phyloP scores from a whole-genome alignment of 306 rosid genomes.

The Adenanthera pavonina region DNA sequence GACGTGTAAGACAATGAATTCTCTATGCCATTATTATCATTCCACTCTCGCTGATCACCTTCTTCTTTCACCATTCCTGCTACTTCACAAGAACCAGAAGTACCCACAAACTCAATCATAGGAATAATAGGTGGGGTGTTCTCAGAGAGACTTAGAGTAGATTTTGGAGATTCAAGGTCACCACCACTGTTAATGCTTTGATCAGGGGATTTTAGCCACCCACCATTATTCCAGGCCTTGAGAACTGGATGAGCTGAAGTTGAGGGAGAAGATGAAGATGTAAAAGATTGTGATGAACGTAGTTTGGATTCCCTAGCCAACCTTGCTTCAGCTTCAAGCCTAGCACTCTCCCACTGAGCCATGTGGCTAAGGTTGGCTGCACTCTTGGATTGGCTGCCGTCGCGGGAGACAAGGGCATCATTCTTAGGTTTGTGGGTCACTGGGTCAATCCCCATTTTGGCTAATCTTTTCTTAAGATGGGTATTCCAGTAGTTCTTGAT shows the following conservation, averaged over 20 bases:
- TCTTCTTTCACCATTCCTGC: slow-evolving; percentile 49
- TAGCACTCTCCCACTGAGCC: slow-evolving; percentile 99
- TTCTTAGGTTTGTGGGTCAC: slow-evolving; percentile 89
- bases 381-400: slow-evolving; percentile 62
- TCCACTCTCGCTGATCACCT: slow-evolving; percentile 54
- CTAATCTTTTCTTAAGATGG: slow-evolving; percentile 75
- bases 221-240: slow-evolving; percentile 42
- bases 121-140: slow-evolving; percentile 41
- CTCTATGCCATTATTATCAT: slow-evolving; percentile 47
- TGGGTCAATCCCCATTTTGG: slow-evolving; percentile 92
- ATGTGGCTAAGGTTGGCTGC: slow-evolving; percentile 87
- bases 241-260: slow-evolving; percentile 39
- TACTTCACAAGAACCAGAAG: slow-evolving; percentile 51
- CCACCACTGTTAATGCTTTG: slow-evolving; percentile 13
- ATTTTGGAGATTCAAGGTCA: slow-evolving; percentile 66
- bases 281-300: slow-evolving; percentile 40
- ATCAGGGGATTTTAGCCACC: slow-evolving; percentile 39
- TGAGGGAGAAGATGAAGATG: slow-evolving; percentile 43
- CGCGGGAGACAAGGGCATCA: slow-evolving; percentile 58
- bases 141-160: slow-evolving; percentile 64
- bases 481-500: slow-evolving; percentile 19
- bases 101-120: slow-evolving; percentile 69
- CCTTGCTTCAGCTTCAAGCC: slow-evolving; percentile 96
- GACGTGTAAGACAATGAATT: slow-evolving; percentile 54
- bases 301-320: slow-evolving; percentile 84